phyloP scores from a whole-genome alignment of 2,329 filamentous ascomycete species.

The Cordyceps militaris region DNA sequence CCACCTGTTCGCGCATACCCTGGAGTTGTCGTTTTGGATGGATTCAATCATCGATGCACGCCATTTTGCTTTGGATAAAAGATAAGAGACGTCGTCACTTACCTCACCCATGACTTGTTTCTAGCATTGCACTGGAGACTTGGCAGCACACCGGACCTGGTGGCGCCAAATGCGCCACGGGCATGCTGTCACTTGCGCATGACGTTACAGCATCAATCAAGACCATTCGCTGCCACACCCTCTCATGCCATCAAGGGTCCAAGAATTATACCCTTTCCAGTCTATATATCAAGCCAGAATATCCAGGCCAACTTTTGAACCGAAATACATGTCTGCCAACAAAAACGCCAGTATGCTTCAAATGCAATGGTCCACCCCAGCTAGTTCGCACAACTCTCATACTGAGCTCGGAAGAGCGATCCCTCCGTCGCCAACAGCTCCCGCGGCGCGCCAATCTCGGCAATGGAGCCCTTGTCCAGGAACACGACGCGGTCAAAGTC shows the following conservation, averaged over 20 bases:
- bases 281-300: neutral
- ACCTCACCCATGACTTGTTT: no score
- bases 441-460: constrained; percentile 4
- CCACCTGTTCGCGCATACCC: neutral
- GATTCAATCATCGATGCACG: no score
- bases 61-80: no score
- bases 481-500: constrained; percentile 55
- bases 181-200: no score
- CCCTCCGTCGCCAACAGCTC: constrained; percentile 1
- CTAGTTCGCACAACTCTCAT: neutral
- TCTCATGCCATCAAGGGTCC: neutral
- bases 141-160: no score
- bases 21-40: no score
- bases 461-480: constrained; percentile 39
- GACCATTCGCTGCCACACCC: no score
- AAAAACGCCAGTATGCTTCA: neutral
- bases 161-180: no score
- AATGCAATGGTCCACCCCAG: neutral
- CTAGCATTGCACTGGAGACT: no score
- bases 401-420: constrained; percentile 5
- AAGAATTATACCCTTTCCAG: neutral
- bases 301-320: neutral
- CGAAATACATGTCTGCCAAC: neutral
- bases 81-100: no score
- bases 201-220: no score